A percentile compares a stretch with the other conserved stretches of the same genome.
Evolutionary conservation across 495 filamentous ascomycete genomes (phyloP).

Genomic region (Parathielavia appendiculata): DNA sequence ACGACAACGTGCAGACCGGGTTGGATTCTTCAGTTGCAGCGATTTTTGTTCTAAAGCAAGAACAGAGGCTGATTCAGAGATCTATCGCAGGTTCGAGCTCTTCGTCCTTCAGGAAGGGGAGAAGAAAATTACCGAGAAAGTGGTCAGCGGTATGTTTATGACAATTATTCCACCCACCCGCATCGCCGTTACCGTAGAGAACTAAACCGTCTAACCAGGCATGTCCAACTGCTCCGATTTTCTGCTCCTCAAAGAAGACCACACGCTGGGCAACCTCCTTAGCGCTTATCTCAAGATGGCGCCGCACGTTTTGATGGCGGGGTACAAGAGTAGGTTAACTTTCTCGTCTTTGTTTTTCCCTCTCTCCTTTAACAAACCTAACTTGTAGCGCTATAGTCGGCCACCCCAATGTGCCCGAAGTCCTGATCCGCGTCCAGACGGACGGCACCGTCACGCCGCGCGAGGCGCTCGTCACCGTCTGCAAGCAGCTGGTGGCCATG

Average conservation of each 20-base stretch:
- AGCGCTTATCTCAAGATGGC: constrained; percentile 73
- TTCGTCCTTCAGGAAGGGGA: constrained; percentile 82
- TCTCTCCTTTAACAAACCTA: not conserved
- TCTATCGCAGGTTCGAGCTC: constrained; percentile 69
- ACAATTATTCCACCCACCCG: not conserved
- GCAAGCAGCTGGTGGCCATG: constrained; percentile 70
- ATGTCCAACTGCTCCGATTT: constrained; percentile 83
- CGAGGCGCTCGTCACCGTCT: constrained; percentile 74
- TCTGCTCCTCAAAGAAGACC: constrained; percentile 93
- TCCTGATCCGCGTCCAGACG: constrained; percentile 86
- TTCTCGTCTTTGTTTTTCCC: not conserved
- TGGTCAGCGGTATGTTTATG: constrained; percentile 70
- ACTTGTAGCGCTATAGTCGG: constrained; percentile 47
- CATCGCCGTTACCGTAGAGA: not conserved
- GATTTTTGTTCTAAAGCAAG: no score
- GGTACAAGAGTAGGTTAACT: constrained; percentile 64
- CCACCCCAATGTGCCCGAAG: constrained; percentile 80
- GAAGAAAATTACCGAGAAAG: constrained; percentile 81
- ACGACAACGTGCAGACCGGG: constrained; percentile 9
- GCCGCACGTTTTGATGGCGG: constrained; percentile 74
- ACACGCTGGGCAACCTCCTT: constrained; percentile 89
- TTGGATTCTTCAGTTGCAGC: not conserved
- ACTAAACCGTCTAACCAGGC: constrained; percentile 47
- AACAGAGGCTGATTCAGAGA: not conserved
- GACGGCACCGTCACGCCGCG: constrained; percentile 82